These are phyloP conservation scores for Cordyceps pruinosa DNA, from an alignment of 2,329 filamentous ascomycete species.

Conservation along the genomic window DNA sequence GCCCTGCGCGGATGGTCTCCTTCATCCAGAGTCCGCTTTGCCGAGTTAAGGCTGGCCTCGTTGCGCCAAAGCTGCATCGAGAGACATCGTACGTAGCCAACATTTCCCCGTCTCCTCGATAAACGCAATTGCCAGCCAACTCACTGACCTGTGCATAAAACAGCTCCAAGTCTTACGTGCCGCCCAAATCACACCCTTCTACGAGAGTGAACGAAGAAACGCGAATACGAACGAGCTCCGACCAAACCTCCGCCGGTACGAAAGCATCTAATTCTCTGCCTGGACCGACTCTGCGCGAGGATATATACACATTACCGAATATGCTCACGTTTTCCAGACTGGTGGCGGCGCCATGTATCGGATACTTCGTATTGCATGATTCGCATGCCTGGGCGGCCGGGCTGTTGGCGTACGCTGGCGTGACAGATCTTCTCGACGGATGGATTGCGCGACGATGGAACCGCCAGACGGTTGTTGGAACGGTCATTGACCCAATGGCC, in stretches of 20 bases:
- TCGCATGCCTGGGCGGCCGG: conserved; percentile 71
- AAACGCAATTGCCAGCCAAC: not conserved
- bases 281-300: conserved; percentile 53
- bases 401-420: conserved; percentile 85
- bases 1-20: not conserved
- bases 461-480: conserved; percentile 87
- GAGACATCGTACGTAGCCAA: conserved; percentile 8
- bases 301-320: conserved; percentile 97
- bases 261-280: not conserved
- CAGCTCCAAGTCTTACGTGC: not conserved
- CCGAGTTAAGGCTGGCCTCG: not conserved
- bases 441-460: conserved; percentile 88
- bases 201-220: not conserved
- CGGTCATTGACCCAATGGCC: conserved; percentile 92
- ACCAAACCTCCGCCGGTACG: not conserved
- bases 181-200: not conserved
- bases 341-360: conserved; percentile 72
- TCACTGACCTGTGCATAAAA: not conserved
- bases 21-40: not conserved
- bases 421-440: conserved; percentile 89
- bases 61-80: not conserved
- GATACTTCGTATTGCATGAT: conserved; percentile 82
- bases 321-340: conserved; percentile 83
- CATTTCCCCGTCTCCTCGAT: not conserved
- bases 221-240: not conserved